Conservation (phyloP, 164 flowering plant species). For the Magnolia sinica region DNA sequence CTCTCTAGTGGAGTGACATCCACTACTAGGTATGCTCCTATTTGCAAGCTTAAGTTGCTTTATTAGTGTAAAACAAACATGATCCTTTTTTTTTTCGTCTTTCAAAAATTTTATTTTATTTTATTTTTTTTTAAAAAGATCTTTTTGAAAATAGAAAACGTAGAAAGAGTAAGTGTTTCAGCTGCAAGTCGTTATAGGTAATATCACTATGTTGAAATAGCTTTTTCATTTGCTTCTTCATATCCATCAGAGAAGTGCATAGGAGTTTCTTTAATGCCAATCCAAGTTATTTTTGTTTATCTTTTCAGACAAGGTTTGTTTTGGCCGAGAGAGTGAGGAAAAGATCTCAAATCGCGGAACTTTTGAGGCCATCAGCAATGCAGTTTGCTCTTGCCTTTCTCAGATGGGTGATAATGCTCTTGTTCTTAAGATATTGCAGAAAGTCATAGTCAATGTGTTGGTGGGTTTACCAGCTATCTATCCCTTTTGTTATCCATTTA, state of each 20-base stretch:
- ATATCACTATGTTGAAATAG: neutral
- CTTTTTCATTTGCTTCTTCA: neutral
- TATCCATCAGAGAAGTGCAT: neutral
- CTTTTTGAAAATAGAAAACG: too few species aligned
- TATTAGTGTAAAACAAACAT: too few species aligned
- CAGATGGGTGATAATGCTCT: conserved; percentile 67
- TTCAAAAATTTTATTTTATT: too few species aligned
- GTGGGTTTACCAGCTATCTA: conserved; percentile 31
- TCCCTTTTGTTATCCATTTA: neutral
- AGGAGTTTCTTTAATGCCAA: neutral
- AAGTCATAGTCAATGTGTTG: conserved; percentile 41
- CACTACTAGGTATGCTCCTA: too few species aligned
- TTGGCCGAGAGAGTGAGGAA: conserved; percentile 11
- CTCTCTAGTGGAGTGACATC: too few species aligned
- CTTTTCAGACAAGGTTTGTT: conserved; percentile 36
- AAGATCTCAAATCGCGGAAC: conserved; percentile 34
- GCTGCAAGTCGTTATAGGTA: too few species aligned
- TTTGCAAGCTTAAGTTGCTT: too few species aligned
- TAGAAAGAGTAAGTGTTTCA: too few species aligned
- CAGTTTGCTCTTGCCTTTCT: conserved; percentile 52
- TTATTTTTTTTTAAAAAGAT: too few species aligned
- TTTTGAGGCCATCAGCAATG: conserved; percentile 39
- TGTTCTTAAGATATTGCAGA: conserved; percentile 58
- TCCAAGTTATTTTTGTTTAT: neutral
- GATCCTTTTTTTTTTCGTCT: too few species aligned